Base-by-base conservation (phyloP, 2,329 filamentous ascomycete genomes). In the Trichoderma simmonsii region DNA sequence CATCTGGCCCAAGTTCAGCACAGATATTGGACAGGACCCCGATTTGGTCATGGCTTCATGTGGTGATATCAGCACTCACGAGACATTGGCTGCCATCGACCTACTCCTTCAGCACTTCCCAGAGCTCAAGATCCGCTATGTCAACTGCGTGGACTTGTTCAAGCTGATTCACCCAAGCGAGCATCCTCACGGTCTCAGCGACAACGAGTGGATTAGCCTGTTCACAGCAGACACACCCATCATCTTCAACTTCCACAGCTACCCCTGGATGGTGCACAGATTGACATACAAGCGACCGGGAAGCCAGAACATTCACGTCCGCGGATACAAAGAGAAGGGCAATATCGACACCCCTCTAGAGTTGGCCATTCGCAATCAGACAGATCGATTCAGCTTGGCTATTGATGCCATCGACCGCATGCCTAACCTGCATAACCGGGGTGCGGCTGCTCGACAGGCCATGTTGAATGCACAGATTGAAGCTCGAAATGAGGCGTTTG, bases 161-260 rank as follows among this genome's bases (percentile, higher is more conserved):
- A 93, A 92, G 82, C 86, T 95, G 62, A 93, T 94, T 76, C 88
- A 90, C 72, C 85, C 89, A 71, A 83, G 81, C 24, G 89, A 93
- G 76, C 92, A 95, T 79, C 90, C 92, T 0, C 92, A 95, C 81
- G 92, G 92, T 54, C 85, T 94, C 71, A 86, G 85, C 0, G 89
- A 93, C 75, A 74, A 76, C 21, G 90, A 93, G 78, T 95, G 90
- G 88, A 81, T 81, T 15, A 85, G 90, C 51, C 83, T 94, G 75
- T 95, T 95, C 85, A 94, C 92, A 1, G 85, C 86, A 18, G 84
- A 93, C 83, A 90, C 86, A 75, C 92, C 92, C 26, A 85, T 93
- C 78, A 89, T 94, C 78, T 94, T 95, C 85, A 94, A 94, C 84
- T 95, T 94, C 88, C 92, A 95, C 83, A 91, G 89, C 36, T 94